Percentiles rank a stretch among this genome's conserved stretches.
phyloP scores from a whole-genome alignment of 495 filamentous ascomycete species.

The Cudoniella acicularis region DNA sequence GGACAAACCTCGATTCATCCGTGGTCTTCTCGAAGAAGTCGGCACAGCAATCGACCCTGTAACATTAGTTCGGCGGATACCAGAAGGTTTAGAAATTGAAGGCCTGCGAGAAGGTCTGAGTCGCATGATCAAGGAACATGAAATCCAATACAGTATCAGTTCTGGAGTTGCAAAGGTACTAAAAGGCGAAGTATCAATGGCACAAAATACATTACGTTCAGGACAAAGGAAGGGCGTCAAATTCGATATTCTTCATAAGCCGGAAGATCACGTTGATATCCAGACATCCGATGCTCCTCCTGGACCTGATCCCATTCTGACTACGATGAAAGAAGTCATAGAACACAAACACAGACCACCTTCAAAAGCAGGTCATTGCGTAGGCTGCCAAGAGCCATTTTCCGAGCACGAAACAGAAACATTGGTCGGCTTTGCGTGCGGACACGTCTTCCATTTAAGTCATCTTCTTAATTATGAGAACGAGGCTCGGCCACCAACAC shows the following conservation, averaged over 20 bases:
- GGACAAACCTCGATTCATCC: conserved; percentile 94
- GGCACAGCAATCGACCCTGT: conserved; percentile 90
- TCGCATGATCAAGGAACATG: conserved; percentile 86
- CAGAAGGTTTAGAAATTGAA: conserved; percentile 85
- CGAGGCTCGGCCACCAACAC: conserved; percentile 35
- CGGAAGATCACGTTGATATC: conserved; percentile 36
- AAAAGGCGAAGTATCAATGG: conserved; percentile 77
- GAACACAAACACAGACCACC: conserved; percentile 16
- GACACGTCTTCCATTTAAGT: conserved; percentile 84
- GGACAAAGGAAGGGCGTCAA: conserved; percentile 82
- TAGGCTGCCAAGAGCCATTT: conserved; percentile 60
- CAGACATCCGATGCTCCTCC: conserved; percentile 29
- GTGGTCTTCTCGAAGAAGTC: conserved; percentile 86
- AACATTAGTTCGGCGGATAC: conserved; percentile 83
- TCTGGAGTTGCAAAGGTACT: conserved; percentile 85
- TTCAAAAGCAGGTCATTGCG: conserved; percentile 51
- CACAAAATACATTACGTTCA: conserved; percentile 70
- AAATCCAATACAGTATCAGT: conserved; percentile 86
- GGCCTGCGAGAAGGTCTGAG: conserved; percentile 81
- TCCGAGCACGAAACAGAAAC: conserved; percentile 63
- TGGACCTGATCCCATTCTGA: conserved; percentile 6
- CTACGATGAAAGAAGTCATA: conserved; percentile 6
- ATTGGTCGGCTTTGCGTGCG: conserved; percentile 86
- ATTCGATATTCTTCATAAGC: conserved; percentile 66
- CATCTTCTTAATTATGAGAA: conserved; percentile 61